Percentiles rank a stretch among this genome's conserved stretches.
Conservation (phyloP, 2,329 filamentous ascomycete genomes). For the Trichoderma oligosporum region DNA sequence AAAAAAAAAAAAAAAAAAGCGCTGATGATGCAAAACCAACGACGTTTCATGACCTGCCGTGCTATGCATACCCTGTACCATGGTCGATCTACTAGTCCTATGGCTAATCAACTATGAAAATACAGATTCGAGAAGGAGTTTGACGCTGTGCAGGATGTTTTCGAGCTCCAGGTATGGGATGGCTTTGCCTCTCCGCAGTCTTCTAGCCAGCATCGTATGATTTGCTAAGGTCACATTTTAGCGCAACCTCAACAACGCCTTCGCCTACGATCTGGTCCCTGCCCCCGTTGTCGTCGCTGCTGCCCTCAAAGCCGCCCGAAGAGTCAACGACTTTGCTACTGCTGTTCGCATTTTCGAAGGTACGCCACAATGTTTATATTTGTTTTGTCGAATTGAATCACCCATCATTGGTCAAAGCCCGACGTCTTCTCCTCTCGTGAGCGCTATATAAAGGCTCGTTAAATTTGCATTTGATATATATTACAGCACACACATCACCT, state of each 20-base stretch:
- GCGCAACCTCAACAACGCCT: slow-evolving; percentile 98
- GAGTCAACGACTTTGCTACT: slow-evolving; percentile 98
- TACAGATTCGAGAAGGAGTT: slow-evolving; percentile 99
- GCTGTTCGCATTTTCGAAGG: slow-evolving; percentile 98
- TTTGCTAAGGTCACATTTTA: slow-evolving; percentile 33
- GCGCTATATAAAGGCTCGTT: not conserved
- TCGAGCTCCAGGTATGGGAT: slow-evolving; percentile 94
- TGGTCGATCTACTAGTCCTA: not conserved
- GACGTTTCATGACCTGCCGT: not conserved
- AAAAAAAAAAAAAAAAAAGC: not conserved
- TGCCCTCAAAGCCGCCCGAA: slow-evolving; percentile 86
- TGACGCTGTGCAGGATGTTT: slow-evolving; percentile 94
- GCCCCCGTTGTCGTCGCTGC: slow-evolving; percentile 86
- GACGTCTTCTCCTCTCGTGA: not conserved
- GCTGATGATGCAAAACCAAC: slow-evolving; percentile 2
- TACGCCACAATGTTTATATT: slow-evolving; percentile 44
- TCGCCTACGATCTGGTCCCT: slow-evolving; percentile 99
- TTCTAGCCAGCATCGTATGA: slow-evolving; percentile 20
- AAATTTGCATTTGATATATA: not conserved
- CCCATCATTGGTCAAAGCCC: not conserved
- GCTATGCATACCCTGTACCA: not conserved
- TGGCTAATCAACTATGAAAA: not conserved
- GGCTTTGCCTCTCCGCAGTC: slow-evolving; percentile 27
- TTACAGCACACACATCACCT: not conserved
- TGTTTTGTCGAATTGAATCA: slow-evolving; percentile 5